These are phyloP conservation scores for Skeletonema tropicum DNA, from an alignment of 108 stramenopile genomes.

Conservation along the genomic window DNA sequence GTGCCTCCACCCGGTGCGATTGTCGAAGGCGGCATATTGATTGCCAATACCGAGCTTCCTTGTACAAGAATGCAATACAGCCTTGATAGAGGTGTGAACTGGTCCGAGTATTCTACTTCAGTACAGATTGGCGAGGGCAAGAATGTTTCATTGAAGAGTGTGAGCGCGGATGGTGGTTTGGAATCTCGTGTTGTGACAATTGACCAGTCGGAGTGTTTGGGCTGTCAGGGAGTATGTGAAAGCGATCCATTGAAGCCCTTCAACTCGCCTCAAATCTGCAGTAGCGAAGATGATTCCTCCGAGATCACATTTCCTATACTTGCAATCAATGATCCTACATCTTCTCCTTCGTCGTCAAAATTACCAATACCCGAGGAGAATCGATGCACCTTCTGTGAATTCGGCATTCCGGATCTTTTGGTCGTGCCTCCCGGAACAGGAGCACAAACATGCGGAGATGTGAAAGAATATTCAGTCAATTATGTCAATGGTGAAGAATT, in stretches of 20 bases:
- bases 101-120: not conserved
- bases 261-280: not conserved
- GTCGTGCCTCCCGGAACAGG: not conserved
- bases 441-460: not conserved
- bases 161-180: constrained; percentile 11
- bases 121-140: constrained; percentile 7
- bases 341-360: not conserved
- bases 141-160: constrained; percentile 1
- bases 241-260: not conserved
- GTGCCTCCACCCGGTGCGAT: constrained; percentile 18
- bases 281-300: not conserved
- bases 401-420: not conserved
- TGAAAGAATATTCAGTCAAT: not conserved
- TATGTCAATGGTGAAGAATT: not conserved
- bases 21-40: constrained; percentile 6
- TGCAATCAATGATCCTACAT: not conserved
- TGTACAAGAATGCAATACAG: constrained; percentile 21
- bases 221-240: constrained; percentile 1
- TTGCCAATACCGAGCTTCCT: constrained; percentile 17
- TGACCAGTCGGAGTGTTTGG: constrained; percentile 1
- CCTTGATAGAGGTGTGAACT: constrained; percentile 16
- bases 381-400: not conserved
- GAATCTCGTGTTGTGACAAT: constrained; percentile 9
- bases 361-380: not conserved
- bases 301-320: not conserved